Evolutionary conservation across 2,329 filamentous ascomycete genomes (phyloP).

Genomic region (Penicillium sp.): DNA sequence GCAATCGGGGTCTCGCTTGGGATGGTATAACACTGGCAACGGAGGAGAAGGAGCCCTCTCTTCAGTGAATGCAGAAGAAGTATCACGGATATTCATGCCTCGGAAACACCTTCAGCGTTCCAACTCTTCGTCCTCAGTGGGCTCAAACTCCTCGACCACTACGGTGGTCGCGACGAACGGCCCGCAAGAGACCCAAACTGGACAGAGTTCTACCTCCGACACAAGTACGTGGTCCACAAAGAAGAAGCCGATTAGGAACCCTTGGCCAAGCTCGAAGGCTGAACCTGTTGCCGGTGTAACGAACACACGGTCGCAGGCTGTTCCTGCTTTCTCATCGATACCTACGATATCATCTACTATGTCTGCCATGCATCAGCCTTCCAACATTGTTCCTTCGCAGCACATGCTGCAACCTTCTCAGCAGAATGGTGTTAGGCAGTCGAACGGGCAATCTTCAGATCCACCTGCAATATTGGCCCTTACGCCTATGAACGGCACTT

Average conservation of each 20-base stretch:
- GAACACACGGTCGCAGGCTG: conserved; percentile 62
- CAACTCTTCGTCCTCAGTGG: conserved; percentile 86
- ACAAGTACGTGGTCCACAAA: conserved; percentile 45
- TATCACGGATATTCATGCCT: conserved; percentile 83
- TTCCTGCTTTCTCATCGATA: conserved; percentile 60
- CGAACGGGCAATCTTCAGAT: conserved; percentile 52
- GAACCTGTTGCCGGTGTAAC: conserved; percentile 66
- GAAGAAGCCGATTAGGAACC: conserved; percentile 53
- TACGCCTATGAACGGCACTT: conserved; percentile 89
- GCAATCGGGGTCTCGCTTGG: conserved; percentile 61
- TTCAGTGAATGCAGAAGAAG: conserved; percentile 81
- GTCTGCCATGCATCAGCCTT: conserved; percentile 64
- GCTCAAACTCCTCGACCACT: conserved; percentile 65
- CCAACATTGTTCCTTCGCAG: conserved; percentile 67
- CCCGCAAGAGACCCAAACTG: conserved; percentile 42
- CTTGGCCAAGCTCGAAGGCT: conserved; percentile 68
- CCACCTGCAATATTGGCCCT: conserved; percentile 80
- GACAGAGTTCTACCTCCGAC: conserved; percentile 40
- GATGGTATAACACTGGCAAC: conserved; percentile 61
- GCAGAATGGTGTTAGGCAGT: conserved; percentile 58
- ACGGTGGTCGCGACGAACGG: conserved; percentile 46
- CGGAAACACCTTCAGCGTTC: conserved; percentile 83
- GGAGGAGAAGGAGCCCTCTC: conserved; percentile 62
- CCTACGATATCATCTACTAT: conserved; percentile 63
- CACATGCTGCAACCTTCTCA: conserved; percentile 66